Percentiles rank a stretch among this genome's conserved stretches.
Evolutionary conservation across 495 filamentous ascomycete genomes (phyloP).

Genomic region (Darksidea phi): DNA sequence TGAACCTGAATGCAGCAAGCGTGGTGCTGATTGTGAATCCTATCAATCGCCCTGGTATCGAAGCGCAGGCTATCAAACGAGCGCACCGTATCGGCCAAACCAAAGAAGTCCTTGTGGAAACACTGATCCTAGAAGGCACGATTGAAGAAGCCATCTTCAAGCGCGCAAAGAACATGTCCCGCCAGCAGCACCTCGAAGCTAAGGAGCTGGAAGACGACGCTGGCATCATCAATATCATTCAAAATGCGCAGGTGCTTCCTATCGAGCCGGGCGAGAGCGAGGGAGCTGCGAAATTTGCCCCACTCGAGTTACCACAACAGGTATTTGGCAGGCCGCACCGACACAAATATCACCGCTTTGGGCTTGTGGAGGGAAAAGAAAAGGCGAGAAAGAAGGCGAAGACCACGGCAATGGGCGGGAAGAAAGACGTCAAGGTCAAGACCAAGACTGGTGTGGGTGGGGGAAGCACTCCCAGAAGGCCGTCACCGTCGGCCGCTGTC

Average conservation of each 20-base stretch:
- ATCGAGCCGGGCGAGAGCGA: constrained; percentile 50
- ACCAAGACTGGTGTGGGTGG: background rate
- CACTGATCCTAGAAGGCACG: constrained; percentile 67
- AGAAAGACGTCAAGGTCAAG: background rate
- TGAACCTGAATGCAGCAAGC: constrained; percentile 78
- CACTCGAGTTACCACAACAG: constrained; percentile 52
- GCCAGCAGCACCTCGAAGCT: constrained; percentile 66
- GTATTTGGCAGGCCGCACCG: constrained; percentile 56
- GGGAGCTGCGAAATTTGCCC: constrained; percentile 56
- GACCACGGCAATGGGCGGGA: background rate
- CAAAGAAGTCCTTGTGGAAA: constrained; percentile 80
- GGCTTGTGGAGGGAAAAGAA: constrained; percentile 11
- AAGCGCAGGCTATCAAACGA: constrained; percentile 89
- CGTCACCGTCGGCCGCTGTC: background rate
- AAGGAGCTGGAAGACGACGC: constrained; percentile 73
- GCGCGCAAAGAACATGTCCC: constrained; percentile 73
- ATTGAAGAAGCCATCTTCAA: constrained; percentile 83
- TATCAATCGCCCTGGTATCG: constrained; percentile 78
- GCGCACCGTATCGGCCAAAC: constrained; percentile 86
- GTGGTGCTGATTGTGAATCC: constrained; percentile 92
- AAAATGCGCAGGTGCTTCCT: constrained; percentile 64
- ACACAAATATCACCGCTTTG: constrained; percentile 23
- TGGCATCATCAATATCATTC: constrained; percentile 75
- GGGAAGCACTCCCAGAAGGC: background rate
- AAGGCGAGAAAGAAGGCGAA: constrained; percentile 7